Evolutionary conservation across 208 protist genomes (phyloP).

Genomic region (Trypanosomatidae sp.): DNA sequence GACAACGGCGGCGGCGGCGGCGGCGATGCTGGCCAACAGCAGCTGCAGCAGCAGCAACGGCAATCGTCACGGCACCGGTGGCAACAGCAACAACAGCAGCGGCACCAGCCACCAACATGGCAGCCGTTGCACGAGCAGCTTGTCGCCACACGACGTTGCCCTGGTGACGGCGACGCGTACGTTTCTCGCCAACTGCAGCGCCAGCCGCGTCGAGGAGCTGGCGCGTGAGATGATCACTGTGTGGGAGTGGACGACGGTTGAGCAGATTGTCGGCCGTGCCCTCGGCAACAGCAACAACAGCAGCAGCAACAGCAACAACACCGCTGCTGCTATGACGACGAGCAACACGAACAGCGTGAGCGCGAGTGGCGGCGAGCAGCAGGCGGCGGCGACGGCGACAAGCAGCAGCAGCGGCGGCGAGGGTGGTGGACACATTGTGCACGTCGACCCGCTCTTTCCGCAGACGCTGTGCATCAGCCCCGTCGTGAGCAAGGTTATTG

Average conservation of each 20-base stretch:
- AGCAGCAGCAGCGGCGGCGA: slow-evolving; percentile 3
- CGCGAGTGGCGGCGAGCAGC: too few species aligned
- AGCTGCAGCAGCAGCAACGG: too few species aligned
- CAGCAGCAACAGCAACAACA: background rate
- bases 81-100: too few species aligned
- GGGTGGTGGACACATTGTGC: slow-evolving; percentile 31
- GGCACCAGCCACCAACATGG: too few species aligned
- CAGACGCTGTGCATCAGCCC: slow-evolving; percentile 68
- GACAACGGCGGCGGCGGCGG: too few species aligned
- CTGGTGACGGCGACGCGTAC: slow-evolving; percentile 19
- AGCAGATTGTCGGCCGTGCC: slow-evolving; percentile 59
- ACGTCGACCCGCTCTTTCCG: slow-evolving; percentile 58
- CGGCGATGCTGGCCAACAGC: too few species aligned
- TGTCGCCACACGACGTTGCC: slow-evolving; percentile 17
- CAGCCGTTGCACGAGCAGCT: too few species aligned
- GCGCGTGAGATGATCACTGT: slow-evolving; percentile 69
- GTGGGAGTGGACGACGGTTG: slow-evolving; percentile 84
- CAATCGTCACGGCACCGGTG: too few species aligned
- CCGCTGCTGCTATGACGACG: too few species aligned
- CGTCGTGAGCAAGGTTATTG: slow-evolving; percentile 40
- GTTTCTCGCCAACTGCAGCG: slow-evolving; percentile 36
- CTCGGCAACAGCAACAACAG: slow-evolving; percentile 20
- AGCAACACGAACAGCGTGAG: too few species aligned
- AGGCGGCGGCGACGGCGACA: slow-evolving; percentile 25
- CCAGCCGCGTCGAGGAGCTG: slow-evolving; percentile 40